A percentile compares a stretch with the other conserved stretches of the same genome.
Evolutionary conservation across 192 early-diverging fungal genomes (phyloP).

Genomic region (Piromyces finnis): DNA sequence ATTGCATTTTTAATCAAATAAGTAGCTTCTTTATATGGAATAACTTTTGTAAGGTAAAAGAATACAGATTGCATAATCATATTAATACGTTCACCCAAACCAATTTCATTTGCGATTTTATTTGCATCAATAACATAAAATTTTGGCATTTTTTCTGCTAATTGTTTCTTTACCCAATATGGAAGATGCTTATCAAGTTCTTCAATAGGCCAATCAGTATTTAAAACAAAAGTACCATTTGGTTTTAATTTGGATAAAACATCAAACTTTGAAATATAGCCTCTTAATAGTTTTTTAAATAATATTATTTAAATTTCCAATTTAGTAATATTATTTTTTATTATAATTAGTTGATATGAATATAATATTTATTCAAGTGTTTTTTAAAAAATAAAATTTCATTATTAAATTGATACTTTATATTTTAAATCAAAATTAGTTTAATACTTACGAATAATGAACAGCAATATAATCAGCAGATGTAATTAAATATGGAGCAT

Average conservation of each 20-base stretch:
- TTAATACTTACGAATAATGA: slow-evolving; percentile 34
- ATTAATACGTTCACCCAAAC: slow-evolving; percentile 31
- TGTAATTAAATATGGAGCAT: slow-evolving; percentile 11
- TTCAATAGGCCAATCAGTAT: slow-evolving; percentile 13
- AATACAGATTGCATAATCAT: slow-evolving; percentile 38
- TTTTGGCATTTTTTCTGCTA: slow-evolving; percentile 25
- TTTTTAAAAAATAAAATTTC: too few species aligned
- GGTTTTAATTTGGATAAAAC: slow-evolving; percentile 44
- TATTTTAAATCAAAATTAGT: too few species aligned
- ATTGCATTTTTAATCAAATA: background rate
- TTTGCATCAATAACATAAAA: slow-evolving; percentile 44
- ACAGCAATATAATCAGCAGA: slow-evolving; percentile 39
- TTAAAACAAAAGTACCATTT: slow-evolving; percentile 18
- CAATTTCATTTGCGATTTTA: slow-evolving; percentile 38
- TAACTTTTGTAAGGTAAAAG: slow-evolving; percentile 17
- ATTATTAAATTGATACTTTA: too few species aligned
- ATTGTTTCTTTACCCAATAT: slow-evolving; percentile 30
- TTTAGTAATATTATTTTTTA: background rate
- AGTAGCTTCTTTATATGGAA: background rate
- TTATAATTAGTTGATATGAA: too few species aligned
- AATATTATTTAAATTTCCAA: background rate
- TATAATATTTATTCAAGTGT: too few species aligned
- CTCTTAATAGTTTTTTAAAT: background rate
- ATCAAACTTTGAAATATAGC: slow-evolving; percentile 17
- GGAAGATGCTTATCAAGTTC: slow-evolving; percentile 51